A percentile compares a stretch with the other conserved stretches of the same genome.
Conservation (phyloP, 2,329 filamentous ascomycete genomes). For the Ustulina deusta region DNA sequence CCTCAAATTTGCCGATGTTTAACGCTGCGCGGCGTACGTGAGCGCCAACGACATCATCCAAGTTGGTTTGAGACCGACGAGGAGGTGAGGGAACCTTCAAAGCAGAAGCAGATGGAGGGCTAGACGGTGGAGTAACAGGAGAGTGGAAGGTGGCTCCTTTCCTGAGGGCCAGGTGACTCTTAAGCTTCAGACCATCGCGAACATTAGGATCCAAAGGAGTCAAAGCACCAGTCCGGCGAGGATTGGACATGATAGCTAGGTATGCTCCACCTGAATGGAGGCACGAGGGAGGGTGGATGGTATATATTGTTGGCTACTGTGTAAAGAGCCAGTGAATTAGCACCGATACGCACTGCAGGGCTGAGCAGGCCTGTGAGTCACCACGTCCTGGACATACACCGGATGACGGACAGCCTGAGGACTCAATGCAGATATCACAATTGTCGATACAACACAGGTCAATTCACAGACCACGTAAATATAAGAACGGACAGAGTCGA, state of each 20-base stretch:
- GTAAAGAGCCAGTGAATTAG: constrained; percentile 48
- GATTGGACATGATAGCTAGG: constrained; percentile 61
- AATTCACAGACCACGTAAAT: constrained; percentile 40
- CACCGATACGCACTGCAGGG: constrained; percentile 48
- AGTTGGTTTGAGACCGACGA: constrained; percentile 74
- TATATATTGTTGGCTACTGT: constrained; percentile 45
- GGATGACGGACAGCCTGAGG: constrained; percentile 45
- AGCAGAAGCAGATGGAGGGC: constrained; percentile 49
- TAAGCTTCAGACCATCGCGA: constrained; percentile 60
- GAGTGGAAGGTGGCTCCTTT: constrained; percentile 78
- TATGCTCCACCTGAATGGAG: constrained; percentile 44
- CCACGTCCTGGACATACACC: constrained; percentile 46
- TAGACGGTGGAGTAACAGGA: constrained; percentile 58
- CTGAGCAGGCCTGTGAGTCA: constrained; percentile 51
- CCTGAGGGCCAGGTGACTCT: constrained; percentile 70
- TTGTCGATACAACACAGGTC: constrained; percentile 45
- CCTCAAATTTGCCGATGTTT: constrained; percentile 74
- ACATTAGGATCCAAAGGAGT: constrained; percentile 57
- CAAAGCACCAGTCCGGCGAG: constrained; percentile 59
- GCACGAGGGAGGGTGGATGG: constrained; percentile 37
- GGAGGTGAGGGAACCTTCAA: constrained; percentile 67
- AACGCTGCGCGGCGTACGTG: constrained; percentile 76
- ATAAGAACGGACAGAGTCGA: constrained; percentile 5
- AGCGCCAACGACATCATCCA: constrained; percentile 79
- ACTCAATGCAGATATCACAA: constrained; percentile 44